Evolutionary conservation across 2,329 filamentous ascomycete species (phyloP), one percentile per base, ranked within the genome.

Genomic region (Pyricularia pennisetigena): DNA sequence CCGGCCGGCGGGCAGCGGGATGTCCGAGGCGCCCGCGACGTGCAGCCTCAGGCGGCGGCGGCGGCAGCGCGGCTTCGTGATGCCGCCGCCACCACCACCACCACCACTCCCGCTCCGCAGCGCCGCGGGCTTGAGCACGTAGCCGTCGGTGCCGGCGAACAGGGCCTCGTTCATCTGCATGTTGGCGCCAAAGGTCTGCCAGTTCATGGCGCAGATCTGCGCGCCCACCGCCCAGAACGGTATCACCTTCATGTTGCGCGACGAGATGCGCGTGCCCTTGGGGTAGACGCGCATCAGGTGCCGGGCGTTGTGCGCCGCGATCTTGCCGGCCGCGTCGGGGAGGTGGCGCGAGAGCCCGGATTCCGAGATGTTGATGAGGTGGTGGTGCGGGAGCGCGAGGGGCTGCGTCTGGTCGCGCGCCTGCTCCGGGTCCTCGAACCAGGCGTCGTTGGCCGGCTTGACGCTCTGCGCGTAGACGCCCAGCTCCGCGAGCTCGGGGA

Each of bases 271-370:
- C 0, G 88, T 89, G 65, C 88, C 88, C 73, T 90, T 90, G 54
- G 88, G 88, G 71, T 81, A 91, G 1, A 90, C 88, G 4, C 88
- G 84, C 88, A 90, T 90, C n/a, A 90, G 80, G 69, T 90, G 86
- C 24, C 82, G 79, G 0, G 87, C 79, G 70, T 91, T 91, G 78
- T 91, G 88, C 0, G 75, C 74, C 0, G 84, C 78, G 67, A 91
- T 88, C 41, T 81, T 80, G 16, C 78, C 73, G 64, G 78, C 79
- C 63, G 78, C 73, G 1, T 74, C 75, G 57, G 1, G 84, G 82
- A 90, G 78, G 68, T 87, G 81, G 1, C 79, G 74, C 3, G 79
- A 77, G 0, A 90, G 78, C 0, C 85, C 86, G 0, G 82, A 83
- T 75, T 91, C 88, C 2, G 88, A 90, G 3, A 91, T 83, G 73